Evolutionary conservation across 495 filamentous ascomycete species (phyloP).

Genomic region (Tetracladium setigerum): DNA sequence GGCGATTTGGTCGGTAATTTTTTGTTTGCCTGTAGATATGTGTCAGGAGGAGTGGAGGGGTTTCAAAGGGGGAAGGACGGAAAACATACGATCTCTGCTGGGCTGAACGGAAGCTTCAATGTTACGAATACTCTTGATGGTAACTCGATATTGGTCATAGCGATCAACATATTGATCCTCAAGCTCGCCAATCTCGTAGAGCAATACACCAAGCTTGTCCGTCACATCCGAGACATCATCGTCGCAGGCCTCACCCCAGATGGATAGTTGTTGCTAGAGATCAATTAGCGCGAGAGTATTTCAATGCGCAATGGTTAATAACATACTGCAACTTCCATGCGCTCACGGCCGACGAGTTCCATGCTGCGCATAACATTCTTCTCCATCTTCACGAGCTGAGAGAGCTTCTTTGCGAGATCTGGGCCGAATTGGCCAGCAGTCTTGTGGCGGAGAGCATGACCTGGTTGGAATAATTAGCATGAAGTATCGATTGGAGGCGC

Average conservation of each 20-base stretch:
- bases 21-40: constrained; percentile 74
- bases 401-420: constrained; percentile 93
- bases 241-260: constrained; percentile 95
- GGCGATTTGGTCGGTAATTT: constrained; percentile 97
- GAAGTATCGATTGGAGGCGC: not conserved
- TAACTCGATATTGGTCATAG: constrained; percentile 98
- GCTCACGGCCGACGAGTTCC: constrained; percentile 87
- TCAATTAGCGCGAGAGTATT: constrained; percentile 21
- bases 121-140: constrained; percentile 98
- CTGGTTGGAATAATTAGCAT: constrained; percentile 37
- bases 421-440: constrained; percentile 92
- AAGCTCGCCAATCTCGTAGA: constrained; percentile 94
- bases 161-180: constrained; percentile 97
- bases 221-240: constrained; percentile 98
- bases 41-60: not conserved
- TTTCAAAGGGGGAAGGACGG: not conserved
- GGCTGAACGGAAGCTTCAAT: constrained; percentile 98
- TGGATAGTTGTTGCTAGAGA: constrained; percentile 86
- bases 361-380: constrained; percentile 99
- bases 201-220: constrained; percentile 94
- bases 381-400: constrained; percentile 99
- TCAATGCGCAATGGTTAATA: not conserved
- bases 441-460: constrained; percentile 88
- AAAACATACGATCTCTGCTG: constrained; percentile 83
- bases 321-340: constrained; percentile 95